These are phyloP conservation scores for Globisporangium megalacanthum DNA, from an alignment of 352 stramenopile species.

Conservation along the genomic window DNA sequence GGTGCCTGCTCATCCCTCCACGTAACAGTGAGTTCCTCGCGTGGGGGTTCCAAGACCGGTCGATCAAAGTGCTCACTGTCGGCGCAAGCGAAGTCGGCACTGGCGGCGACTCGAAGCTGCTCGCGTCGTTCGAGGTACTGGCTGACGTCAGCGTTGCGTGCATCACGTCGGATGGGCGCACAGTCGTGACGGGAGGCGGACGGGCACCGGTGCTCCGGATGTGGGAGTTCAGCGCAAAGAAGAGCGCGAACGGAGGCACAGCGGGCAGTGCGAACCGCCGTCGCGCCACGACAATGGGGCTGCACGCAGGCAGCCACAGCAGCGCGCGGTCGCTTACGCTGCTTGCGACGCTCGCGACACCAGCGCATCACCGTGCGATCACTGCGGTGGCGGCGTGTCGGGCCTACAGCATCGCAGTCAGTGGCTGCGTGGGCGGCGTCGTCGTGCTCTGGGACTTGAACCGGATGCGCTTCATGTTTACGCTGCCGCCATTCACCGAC, in stretches of 20 bases:
- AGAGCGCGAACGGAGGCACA: conserved; percentile 4
- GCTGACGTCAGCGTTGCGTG: conserved; percentile 45
- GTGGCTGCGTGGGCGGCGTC: conserved; percentile 44
- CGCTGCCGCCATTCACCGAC: conserved; percentile 23
- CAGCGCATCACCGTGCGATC: conserved; percentile 31
- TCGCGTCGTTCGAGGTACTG: conserved; percentile 54
- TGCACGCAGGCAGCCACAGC: conserved; percentile 20
- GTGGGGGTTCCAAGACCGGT: conserved; percentile 63
- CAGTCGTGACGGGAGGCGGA: conserved; percentile 42
- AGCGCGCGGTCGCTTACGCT: conserved; percentile 37
- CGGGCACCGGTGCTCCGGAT: conserved; percentile 43
- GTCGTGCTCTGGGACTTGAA: conserved; percentile 73
- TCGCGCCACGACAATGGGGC: conserved; percentile 24
- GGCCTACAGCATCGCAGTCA: conserved; percentile 59
- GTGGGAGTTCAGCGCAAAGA: conserved; percentile 38
- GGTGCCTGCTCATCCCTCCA: conserved; percentile 57
- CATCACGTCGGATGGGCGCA: conserved; percentile 59
- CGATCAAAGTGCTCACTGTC: conserved; percentile 51
- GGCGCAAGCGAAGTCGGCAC: conserved; percentile 34
- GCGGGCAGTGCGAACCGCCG: conserved; percentile 6
- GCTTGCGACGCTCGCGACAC: conserved; percentile 37
- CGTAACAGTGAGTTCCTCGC: conserved; percentile 60
- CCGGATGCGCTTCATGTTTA: conserved; percentile 44
- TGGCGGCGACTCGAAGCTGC: conserved; percentile 48
- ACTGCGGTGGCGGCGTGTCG: conserved; percentile 52